phyloP scores from a whole-genome alignment of 164 flowering plant species.

The Kalanchoe fedtschenkoi region DNA sequence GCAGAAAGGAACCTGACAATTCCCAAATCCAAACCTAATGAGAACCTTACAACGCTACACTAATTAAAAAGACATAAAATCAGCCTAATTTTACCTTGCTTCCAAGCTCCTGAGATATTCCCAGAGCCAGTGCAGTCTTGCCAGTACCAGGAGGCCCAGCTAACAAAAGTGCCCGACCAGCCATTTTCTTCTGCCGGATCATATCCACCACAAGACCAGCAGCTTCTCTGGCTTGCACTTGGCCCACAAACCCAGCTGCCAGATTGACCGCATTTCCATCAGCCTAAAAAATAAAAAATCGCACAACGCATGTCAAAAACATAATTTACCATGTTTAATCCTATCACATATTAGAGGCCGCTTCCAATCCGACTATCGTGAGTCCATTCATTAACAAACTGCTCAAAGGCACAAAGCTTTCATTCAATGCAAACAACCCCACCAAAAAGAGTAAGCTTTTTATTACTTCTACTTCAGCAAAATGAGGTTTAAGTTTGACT shows the following conservation, averaged over 20 bases:
- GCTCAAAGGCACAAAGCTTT: too few species aligned
- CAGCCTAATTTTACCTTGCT: conserved; percentile 53
- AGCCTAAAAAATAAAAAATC: conserved; percentile 25
- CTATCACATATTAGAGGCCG: too few species aligned
- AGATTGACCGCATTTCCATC: conserved; percentile 63
- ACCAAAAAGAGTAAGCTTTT: too few species aligned
- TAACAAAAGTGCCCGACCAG: conserved; percentile 76
- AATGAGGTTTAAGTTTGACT: too few species aligned
- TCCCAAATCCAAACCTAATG: not conserved
- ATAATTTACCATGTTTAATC: too few species aligned
- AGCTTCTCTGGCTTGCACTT: conserved; percentile 78
- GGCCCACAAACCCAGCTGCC: conserved; percentile 97
- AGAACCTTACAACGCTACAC: not conserved
- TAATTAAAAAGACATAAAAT: not conserved
- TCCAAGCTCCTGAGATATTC: conserved; percentile 90
- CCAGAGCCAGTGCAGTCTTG: conserved; percentile 95
- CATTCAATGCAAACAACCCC: too few species aligned
- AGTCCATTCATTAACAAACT: too few species aligned
- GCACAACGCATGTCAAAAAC: not conserved
- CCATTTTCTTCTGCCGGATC: conserved; percentile 93
- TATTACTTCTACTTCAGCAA: too few species aligned
- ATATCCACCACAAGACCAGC: conserved; percentile 92
- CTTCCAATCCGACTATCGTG: too few species aligned
- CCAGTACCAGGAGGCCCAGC: conserved; percentile 99
- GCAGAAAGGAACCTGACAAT: conserved; percentile 84